Evolutionary conservation across 83 land plant species (phyloP), one percentile per base, ranked within the genome.

Genomic region (Thuja plicata): DNA sequence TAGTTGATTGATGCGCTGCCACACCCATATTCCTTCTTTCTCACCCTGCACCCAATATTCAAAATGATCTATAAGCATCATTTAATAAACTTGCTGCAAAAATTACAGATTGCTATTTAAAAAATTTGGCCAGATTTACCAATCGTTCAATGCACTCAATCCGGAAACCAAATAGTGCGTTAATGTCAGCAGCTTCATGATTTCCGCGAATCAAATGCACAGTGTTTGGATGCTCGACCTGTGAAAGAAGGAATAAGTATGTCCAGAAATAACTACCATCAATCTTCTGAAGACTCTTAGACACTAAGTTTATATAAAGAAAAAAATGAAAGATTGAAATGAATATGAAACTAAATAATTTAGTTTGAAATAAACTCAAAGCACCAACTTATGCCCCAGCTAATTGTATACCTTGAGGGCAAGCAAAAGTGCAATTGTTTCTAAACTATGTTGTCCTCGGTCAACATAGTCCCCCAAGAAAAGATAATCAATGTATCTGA

Each of bases 401-500:
- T 82, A 24, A 24, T 9, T 82, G 13, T 3, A n/a, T 91, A 96
- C 98, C 98, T 96, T 95, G 66, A 96, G 91, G 57, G 98, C 97
- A 89, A 96, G 95, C n/a, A 96, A 92, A 82, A 96, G 96, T 55
- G 93, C 90, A 50, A 97, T 97, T 7, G 98, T 97, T 90, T 97
- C 98, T 79, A 97, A 81, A 89, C 99, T 97, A 87, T 97, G 99
- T 87, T 97, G 99, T 55, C 99, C 99, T 0, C 99, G 92, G 80
- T 97, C 99, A 86, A 97, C 99, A 95, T 96, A 97, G 88, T 97
- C 99, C 83, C 99, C 98, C 71, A 97, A 87, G 89, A 96, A 97
- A 77, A 97, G 97, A 90, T 97, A 97, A 91, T 97, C 99, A 11
- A 97, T 96, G 89, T 96, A 97, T 60, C 99, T 97, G 93, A 55